Base-by-base conservation (phyloP, 2,329 filamentous ascomycete species). In the Pseudogymnoascus sp. region DNA sequence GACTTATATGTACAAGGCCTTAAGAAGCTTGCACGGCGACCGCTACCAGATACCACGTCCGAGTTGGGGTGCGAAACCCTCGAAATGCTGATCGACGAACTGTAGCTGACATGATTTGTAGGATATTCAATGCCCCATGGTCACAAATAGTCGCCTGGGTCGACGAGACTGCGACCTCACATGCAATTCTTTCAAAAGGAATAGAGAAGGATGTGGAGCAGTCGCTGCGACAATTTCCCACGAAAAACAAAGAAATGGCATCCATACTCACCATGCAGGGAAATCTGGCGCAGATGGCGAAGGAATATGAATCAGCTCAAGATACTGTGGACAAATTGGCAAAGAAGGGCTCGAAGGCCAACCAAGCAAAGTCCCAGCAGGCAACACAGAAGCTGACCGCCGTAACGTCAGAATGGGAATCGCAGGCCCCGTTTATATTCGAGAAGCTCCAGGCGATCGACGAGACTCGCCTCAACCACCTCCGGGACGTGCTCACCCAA, bases 401-500 rank as follows among this genome's bases (percentile, higher is more conserved):
- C 66, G 89, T 92, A n/a, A 85, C 82, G 51, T 84, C 88, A 68
- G 90, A 96, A 74, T 99, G 95, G 95, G 88, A 96, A 64, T 92
- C 92, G 0, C 92, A 96, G 75, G 92, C 95, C 13, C 95, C 95
- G 1, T 98, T 91, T 76, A 89, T 97, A 66, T 97, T 96, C 73
- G 95, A 99, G 77, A 90, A 88, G 66, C 84, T 99, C 25, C 95
- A 99, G 75, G 89, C 90, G 5, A 80, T 96, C 34, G 95, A 99
- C 73, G 95, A 99, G 78, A 88, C 85, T 70, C 86, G 95, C 64
- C 80, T 96, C 69, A 96, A 97, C 75, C 89, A 96, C 72, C 81
- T 99, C 65, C 89, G 93, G 67, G 93, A 98, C 76, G 85, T 90
- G 43, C 83, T 99, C 66, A 98, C 95, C 0, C 93, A 97, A 72